Evolutionary conservation across 2,329 filamentous ascomycete species (phyloP).

Genomic region (Penicillium sp.): DNA sequence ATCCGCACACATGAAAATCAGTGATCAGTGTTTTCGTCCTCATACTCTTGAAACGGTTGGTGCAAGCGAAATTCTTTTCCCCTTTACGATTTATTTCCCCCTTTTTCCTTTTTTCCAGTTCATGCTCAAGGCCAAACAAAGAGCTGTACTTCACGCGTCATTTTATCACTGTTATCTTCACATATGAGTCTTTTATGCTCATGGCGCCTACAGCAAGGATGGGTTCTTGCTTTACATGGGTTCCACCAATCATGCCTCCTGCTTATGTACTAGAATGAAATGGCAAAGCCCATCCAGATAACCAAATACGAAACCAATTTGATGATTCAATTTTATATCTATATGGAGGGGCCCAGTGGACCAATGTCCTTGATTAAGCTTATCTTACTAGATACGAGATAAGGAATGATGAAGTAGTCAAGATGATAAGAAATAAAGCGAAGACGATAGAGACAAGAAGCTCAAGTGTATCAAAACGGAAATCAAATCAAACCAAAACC

Average conservation of each 20-base stretch:
- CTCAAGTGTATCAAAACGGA: constrained; percentile 9
- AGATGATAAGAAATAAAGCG: neutral
- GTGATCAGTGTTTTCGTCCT: constrained; percentile 5
- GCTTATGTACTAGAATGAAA: constrained; percentile 28
- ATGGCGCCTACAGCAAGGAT: constrained; percentile 27
- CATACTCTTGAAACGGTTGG: constrained; percentile 12
- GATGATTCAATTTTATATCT: neutral
- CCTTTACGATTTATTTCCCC: constrained; percentile 10
- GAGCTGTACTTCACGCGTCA: neutral
- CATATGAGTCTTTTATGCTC: constrained; percentile 9
- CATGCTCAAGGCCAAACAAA: neutral
- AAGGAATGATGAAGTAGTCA: neutral
- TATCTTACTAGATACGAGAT: neutral
- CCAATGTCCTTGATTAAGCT: neutral
- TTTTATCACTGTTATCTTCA: constrained; percentile 5
- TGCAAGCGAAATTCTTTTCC: constrained; percentile 13
- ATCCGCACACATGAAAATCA: constrained; percentile 15
- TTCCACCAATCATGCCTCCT: constrained; percentile 1
- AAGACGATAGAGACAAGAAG: constrained; percentile 7
- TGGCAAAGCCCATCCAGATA: constrained; percentile 3
- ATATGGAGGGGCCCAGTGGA: neutral
- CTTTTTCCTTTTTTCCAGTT: constrained; percentile 1
- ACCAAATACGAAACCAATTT: constrained; percentile 4
- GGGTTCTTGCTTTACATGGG: constrained; percentile 12
- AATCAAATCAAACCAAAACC: constrained; percentile 22